Base-by-base conservation (phyloP, 2,329 filamentous ascomycete species). In the Hysterium pulicare region DNA sequence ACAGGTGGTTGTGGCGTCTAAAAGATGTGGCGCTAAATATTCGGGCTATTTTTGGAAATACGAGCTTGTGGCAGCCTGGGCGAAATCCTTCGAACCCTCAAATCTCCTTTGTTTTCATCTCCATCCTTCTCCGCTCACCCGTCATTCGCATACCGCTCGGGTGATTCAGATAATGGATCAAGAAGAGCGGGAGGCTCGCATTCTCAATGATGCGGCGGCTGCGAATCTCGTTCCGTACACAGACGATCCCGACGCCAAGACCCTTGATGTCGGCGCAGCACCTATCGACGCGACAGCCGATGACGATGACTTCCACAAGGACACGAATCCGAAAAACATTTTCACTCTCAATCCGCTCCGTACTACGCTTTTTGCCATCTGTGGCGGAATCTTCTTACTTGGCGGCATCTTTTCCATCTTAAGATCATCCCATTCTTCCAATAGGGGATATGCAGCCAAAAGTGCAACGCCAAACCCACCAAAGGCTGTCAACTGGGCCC, bases 401-500 rank as follows among this genome's bases (percentile, higher is more conserved):
- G 32, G 32, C 13, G n/a, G n/a, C 13, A 11, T 34, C 17, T 20
- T 34, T 15, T 10, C 19, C 32, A 15, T 34, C n/a, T 10, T 34
- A 15, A 15, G 32, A 15, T 15, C 11, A 16, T 15, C 19, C 17
- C 32, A 34, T 10, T 15, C n/a, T 6, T 17, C 13, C 17, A 10
- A 34, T 10, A 15, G n/a, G 4, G 17, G 19, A 17, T 3, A 3
- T 15, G 3, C 19, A 10, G n/a, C 13, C 11, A 34, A 4, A 15
- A 19, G 9, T 10, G n/a, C 32, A 10, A 15, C 3, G n/a, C 32
- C n/a, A 20, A 15, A 19, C n/a, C n/a, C 32, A 3, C 13, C 32
- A 6, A 34, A 34, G 32, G 32, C 32, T 34, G 23, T 28, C 20
- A 38, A 38, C 20, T 10, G 20, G n/a, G 35, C 20, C n/a, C 35